A percentile compares a stretch with the other conserved stretches of the same genome.
Conservation (phyloP, 2,329 filamentous ascomycete genomes). For the Fusarium mangiferae region DNA sequence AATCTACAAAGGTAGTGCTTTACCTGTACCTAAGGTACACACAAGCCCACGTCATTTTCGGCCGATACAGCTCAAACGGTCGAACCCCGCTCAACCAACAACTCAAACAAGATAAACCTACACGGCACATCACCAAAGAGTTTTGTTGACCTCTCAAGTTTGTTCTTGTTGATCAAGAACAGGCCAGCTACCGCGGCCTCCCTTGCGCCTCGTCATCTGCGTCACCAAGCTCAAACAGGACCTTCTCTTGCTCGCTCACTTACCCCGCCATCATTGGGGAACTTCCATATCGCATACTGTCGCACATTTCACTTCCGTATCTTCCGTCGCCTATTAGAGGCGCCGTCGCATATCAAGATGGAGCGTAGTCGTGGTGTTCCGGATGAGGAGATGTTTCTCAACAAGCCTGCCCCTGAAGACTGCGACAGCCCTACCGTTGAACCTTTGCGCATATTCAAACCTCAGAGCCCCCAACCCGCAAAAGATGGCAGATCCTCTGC, state of each 20-base stretch:
- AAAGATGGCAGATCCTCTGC: slow-evolving; percentile 51
- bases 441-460: slow-evolving; percentile 86
- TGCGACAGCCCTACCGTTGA: slow-evolving; percentile 82
- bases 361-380: slow-evolving; percentile 71
- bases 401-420: slow-evolving; percentile 61
- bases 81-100: slow-evolving; percentile 41
- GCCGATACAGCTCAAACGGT: slow-evolving; percentile 9
- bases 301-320: slow-evolving; percentile 2
- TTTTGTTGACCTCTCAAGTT: not conserved
- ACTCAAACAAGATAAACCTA: slow-evolving; percentile 15
- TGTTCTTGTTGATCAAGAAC: slow-evolving; percentile 15
- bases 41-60: slow-evolving; percentile 22
- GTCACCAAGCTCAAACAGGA: slow-evolving; percentile 12
- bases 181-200: slow-evolving; percentile 5
- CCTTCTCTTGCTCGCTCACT: not conserved
- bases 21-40: not conserved
- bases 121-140: not conserved
- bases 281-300: slow-evolving; percentile 18
- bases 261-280: slow-evolving; percentile 30
- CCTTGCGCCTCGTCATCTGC: slow-evolving; percentile 1
- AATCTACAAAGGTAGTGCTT: slow-evolving; percentile 1
- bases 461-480: slow-evolving; percentile 70
- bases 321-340: slow-evolving; percentile 7
- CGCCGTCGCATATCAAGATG: slow-evolving; percentile 51
- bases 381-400: slow-evolving; percentile 87